These are phyloP conservation scores for Tylopilus sp. DNA, from an alignment of 768 basidiomycete genomes.

Conservation along the genomic window DNA sequence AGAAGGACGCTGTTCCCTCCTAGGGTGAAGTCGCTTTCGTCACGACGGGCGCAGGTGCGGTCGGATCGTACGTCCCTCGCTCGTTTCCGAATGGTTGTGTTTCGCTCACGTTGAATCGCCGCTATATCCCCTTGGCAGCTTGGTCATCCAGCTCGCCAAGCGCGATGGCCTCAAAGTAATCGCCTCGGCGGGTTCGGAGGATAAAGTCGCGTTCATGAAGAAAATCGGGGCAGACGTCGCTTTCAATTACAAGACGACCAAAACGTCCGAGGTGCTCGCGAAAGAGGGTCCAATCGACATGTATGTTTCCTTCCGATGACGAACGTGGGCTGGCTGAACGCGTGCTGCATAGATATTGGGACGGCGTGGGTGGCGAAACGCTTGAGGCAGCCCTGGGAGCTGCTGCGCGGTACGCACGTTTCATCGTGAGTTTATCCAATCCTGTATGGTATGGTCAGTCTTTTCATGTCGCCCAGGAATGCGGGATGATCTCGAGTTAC, in stretches of 20 bases:
- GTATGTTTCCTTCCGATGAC: background rate
- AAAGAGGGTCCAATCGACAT: conserved; percentile 4
- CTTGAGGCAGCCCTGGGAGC: conserved; percentile 1
- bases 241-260: conserved; percentile 4
- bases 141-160: conserved; percentile 6
- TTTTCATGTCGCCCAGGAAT: background rate
- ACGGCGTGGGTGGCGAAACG: conserved; percentile 4
- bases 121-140: background rate
- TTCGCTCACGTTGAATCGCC: background rate
- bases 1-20: too few species aligned
- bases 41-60: conserved; percentile 1
- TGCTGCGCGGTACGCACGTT: conserved; percentile 5
- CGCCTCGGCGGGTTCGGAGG: conserved; percentile 3
- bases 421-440: conserved; percentile 2
- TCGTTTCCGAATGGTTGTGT: background rate
- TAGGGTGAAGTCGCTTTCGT: conserved; percentile 6
- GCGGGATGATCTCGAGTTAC: conserved; percentile 1
- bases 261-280: conserved; percentile 4
- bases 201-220: conserved; percentile 6
- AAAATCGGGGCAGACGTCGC: background rate
- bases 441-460: background rate
- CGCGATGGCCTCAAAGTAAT: conserved; percentile 9
- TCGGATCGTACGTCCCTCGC: conserved; percentile 1
- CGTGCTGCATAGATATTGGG: background rate
- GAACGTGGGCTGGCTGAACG: background rate